These are phyloP conservation scores for Glycyrrhiza uralensis DNA, from an alignment of 306 rosid genomes.

Conservation along the genomic window DNA sequence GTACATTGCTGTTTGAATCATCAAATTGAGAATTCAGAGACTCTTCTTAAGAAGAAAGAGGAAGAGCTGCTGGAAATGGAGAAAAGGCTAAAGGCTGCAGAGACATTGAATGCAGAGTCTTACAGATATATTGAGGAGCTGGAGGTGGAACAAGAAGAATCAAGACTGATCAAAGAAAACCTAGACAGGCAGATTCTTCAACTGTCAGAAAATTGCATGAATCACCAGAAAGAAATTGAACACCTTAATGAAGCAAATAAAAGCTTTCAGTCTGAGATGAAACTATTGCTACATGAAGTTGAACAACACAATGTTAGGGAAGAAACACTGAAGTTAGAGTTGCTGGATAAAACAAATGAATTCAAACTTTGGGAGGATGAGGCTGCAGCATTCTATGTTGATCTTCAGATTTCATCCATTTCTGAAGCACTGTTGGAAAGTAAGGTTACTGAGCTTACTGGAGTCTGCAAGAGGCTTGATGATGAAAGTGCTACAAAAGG, in stretches of 20 bases:
- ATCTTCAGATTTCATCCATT: constrained; percentile 71
- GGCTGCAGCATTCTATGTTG: constrained; percentile 74
- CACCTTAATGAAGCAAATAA: constrained; percentile 51
- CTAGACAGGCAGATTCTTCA: constrained; percentile 55
- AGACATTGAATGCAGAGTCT: constrained; percentile 45
- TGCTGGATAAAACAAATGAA: constrained; percentile 64
- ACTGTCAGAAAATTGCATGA: constrained; percentile 45
- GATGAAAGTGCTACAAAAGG: constrained; percentile 58
- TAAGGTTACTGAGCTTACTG: constrained; percentile 67
- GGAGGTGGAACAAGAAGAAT: constrained; percentile 57
- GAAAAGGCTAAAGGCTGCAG: constrained; percentile 45
- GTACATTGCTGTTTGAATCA: constrained; percentile 44
- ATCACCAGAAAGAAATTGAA: constrained; percentile 53
- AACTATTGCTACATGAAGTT: constrained; percentile 43
- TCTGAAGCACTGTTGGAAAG: constrained; percentile 68
- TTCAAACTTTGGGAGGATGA: constrained; percentile 80
- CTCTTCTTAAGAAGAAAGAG: constrained; percentile 49
- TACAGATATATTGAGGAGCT: constrained; percentile 46
- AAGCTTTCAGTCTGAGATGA: constrained; percentile 47
- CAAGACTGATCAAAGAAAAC: constrained; percentile 35
- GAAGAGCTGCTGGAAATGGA: constrained; percentile 55
- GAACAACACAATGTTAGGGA: constrained; percentile 57
- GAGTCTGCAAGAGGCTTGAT: constrained; percentile 59
- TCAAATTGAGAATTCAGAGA: constrained; percentile 45
- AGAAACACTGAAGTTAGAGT: constrained; percentile 59